These are phyloP conservation scores for Chlamydomonas reinhardtii DNA, from an alignment of 163 green algal species.

Conservation along the genomic window DNA sequence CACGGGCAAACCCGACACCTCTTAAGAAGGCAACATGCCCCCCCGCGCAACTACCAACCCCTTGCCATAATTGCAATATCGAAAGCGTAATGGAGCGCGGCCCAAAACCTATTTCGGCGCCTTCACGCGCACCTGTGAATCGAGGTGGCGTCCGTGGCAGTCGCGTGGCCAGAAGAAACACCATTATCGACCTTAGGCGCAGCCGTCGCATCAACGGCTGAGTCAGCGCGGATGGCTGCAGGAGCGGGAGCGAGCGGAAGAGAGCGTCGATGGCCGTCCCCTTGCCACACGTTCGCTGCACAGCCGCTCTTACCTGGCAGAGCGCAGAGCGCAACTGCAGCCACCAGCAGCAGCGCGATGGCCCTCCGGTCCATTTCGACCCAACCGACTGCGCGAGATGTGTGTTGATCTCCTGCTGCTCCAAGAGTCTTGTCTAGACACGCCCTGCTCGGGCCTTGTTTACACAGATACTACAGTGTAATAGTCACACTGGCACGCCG, in stretches of 20 bases:
- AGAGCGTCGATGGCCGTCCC: too few species aligned
- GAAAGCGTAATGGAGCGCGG: too few species aligned
- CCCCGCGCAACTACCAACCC: too few species aligned
- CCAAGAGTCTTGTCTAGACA: too few species aligned
- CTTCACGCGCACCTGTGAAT: constrained; percentile 33
- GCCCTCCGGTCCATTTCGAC: background rate
- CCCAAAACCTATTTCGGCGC: background rate
- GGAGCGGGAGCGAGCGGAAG: background rate
- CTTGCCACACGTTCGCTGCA: background rate
- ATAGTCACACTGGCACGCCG: background rate
- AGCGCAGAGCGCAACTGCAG: constrained; percentile 16
- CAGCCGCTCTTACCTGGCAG: constrained; percentile 20
- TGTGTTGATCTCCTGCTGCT: background rate
- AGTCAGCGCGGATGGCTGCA: constrained; percentile 44
- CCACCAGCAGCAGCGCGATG: constrained; percentile 24
- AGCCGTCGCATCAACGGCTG: constrained; percentile 11
- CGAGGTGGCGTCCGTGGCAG: constrained; percentile 43
- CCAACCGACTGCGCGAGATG: too few species aligned
- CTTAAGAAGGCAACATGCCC: too few species aligned
- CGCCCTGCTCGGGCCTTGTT: background rate
- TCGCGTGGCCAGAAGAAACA: constrained; percentile 24
- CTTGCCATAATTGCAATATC: too few species aligned
- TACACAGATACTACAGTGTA: background rate
- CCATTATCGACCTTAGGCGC: constrained; percentile 48
- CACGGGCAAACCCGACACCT: too few species aligned